These are phyloP conservation scores for Corymbia calophylla DNA, from an alignment of 441 rosid species.

Conservation along the genomic window DNA sequence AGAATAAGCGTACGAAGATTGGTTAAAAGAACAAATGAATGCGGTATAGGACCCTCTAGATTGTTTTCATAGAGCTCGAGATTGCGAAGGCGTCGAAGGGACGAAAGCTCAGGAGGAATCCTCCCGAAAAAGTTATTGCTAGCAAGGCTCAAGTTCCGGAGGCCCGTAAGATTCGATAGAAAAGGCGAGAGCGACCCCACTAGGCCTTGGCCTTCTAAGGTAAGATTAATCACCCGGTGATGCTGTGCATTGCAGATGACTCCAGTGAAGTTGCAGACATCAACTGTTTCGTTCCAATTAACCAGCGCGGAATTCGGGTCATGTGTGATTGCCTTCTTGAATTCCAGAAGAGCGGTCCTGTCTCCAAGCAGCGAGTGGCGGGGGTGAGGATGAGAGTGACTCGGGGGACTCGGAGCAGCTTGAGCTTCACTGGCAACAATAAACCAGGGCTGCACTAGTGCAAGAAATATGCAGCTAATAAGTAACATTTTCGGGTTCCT, in stretches of 20 bases:
- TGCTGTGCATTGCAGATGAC: conserved; percentile 12
- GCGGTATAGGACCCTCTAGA: conserved; percentile 26
- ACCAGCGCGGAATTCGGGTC: conserved; percentile 14
- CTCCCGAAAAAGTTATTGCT: conserved; percentile 17
- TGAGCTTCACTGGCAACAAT: background rate
- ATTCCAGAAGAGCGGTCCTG: conserved; percentile 27
- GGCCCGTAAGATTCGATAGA: conserved; percentile 24
- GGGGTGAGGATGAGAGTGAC: conserved; percentile 1
- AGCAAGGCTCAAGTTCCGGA: conserved; percentile 5
- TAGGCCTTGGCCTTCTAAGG: conserved; percentile 3
- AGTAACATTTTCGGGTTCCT: background rate
- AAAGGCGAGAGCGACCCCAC: conserved; percentile 16
- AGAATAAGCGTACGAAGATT: conserved; percentile 14
- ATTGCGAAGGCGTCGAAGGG: conserved; percentile 11
- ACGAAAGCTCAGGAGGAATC: conserved; percentile 21
- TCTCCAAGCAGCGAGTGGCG: conserved; percentile 23
- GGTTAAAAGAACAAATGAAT: conserved; percentile 14
- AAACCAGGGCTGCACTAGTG: conserved; percentile 14
- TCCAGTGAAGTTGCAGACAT: conserved; percentile 27
- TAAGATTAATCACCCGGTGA: conserved; percentile 15
- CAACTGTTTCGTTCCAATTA: conserved; percentile 15
- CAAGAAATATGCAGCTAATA: background rate
- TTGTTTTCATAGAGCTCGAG: conserved; percentile 8
- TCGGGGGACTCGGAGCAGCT: background rate
- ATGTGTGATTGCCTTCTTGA: conserved; percentile 14